These are phyloP conservation scores for Globisporangium lucens DNA, from an alignment of 352 stramenopile genomes.

Conservation along the genomic window DNA sequence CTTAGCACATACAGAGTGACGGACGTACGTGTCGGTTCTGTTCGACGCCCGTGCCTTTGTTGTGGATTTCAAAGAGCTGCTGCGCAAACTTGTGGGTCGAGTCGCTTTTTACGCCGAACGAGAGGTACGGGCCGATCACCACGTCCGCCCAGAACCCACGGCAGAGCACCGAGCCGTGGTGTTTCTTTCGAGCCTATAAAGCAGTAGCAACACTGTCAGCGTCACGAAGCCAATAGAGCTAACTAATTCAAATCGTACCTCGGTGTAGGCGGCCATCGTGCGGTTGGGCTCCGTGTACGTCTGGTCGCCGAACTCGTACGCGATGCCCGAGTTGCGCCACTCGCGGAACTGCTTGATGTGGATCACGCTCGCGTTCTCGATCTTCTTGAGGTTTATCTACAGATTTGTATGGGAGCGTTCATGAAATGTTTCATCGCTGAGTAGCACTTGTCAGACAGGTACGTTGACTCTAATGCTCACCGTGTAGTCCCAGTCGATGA, in stretches of 20 bases:
- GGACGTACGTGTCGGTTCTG: slow-evolving; percentile 88
- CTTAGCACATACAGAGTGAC: too few species aligned
- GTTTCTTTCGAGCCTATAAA: slow-evolving; percentile 55
- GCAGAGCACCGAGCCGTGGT: slow-evolving; percentile 75
- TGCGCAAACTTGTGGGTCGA: slow-evolving; percentile 66
- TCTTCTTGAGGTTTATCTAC: slow-evolving; percentile 82
- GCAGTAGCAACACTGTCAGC: not conserved
- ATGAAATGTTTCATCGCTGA: not conserved
- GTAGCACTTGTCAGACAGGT: not conserved
- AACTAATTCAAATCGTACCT: slow-evolving; percentile 28
- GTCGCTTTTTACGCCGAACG: slow-evolving; percentile 87
- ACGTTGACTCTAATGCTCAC: slow-evolving; percentile 19
- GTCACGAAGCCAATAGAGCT: not conserved
- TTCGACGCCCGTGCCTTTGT: slow-evolving; percentile 91
- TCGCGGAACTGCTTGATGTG: slow-evolving; percentile 90
- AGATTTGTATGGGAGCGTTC: not conserved
- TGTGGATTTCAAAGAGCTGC: slow-evolving; percentile 91
- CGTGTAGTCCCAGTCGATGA: slow-evolving; percentile 96
- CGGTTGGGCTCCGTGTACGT: slow-evolving; percentile 89
- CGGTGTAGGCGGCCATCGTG: slow-evolving; percentile 88
- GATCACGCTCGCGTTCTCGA: slow-evolving; percentile 89
- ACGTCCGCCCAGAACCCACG: slow-evolving; percentile 92
- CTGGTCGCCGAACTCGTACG: slow-evolving; percentile 95
- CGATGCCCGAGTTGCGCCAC: slow-evolving; percentile 91
- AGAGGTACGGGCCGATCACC: slow-evolving; percentile 87